A percentile compares a stretch with the other conserved stretches of the same genome.
These are phyloP conservation scores for Posidonia australis DNA, from an alignment of 106 monocot genomes.

Conservation along the genomic window DNA sequence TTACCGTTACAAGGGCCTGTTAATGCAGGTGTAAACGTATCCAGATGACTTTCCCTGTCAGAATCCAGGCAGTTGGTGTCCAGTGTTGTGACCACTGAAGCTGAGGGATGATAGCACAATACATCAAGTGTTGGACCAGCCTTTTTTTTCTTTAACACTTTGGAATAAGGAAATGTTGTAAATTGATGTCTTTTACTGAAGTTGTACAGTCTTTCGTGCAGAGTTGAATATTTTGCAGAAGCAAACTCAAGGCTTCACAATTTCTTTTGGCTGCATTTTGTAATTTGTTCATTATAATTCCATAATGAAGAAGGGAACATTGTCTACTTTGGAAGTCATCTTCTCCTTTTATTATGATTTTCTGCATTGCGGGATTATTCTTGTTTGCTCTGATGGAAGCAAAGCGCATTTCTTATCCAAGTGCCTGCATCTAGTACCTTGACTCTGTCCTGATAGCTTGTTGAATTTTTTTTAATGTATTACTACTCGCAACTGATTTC, in stretches of 20 bases:
- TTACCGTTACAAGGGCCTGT: slow-evolving; percentile 19
- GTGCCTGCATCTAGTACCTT: too few species aligned
- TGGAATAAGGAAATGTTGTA: neutral
- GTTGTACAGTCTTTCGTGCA: slow-evolving; percentile 8
- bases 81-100: slow-evolving; percentile 24
- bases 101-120: slow-evolving; percentile 9
- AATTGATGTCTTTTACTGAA: neutral
- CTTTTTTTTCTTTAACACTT: neutral
- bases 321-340: too few species aligned
- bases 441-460: too few species aligned
- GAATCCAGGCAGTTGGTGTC: slow-evolving; percentile 25
- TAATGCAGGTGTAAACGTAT: slow-evolving; percentile 16
- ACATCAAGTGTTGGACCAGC: neutral
- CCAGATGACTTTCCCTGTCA: slow-evolving; percentile 17
- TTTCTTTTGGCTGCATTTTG: too few species aligned
- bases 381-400: too few species aligned
- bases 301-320: too few species aligned
- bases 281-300: too few species aligned
- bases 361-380: too few species aligned
- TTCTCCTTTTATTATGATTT: too few species aligned
- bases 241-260: neutral
- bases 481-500: too few species aligned
- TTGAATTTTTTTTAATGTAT: too few species aligned
- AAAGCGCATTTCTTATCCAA: too few species aligned
- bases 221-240: neutral